These are phyloP conservation scores for Hypoxylon rickii DNA, from an alignment of 495 filamentous ascomycete species.

Conservation along the genomic window DNA sequence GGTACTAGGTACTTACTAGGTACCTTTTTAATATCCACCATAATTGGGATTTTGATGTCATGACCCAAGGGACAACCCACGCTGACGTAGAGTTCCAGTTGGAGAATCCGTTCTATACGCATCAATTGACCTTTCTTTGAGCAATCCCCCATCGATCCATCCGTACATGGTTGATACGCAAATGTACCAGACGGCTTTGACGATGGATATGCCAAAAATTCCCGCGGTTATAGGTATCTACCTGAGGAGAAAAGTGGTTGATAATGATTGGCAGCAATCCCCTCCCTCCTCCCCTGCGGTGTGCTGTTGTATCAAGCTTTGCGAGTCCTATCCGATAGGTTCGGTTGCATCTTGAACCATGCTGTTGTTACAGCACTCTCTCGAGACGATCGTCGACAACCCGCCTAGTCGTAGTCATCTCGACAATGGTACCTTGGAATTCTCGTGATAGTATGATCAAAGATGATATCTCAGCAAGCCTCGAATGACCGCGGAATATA, in stretches of 20 bases:
- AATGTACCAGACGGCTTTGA: too few relatives aligned
- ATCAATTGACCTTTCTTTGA: background rate
- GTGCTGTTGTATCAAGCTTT: slow-evolving; percentile 17
- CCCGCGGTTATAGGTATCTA: slow-evolving; percentile 16
- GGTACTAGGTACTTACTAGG: too few relatives aligned
- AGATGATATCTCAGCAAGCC: slow-evolving; percentile 3
- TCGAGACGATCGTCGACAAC: slow-evolving; percentile 9
- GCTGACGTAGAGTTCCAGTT: slow-evolving; percentile 18
- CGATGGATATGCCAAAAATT: slow-evolving; percentile 18
- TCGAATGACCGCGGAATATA: slow-evolving; percentile 13
- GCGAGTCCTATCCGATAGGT: slow-evolving; percentile 14
- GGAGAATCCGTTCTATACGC: background rate
- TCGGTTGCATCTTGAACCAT: slow-evolving; percentile 9
- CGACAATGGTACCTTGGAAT: slow-evolving; percentile 1
- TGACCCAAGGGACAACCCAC: slow-evolving; percentile 20
- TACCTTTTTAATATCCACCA: too few relatives aligned
- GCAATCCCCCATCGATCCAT: background rate
- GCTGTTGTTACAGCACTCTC: slow-evolving; percentile 7
- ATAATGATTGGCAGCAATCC: slow-evolving; percentile 15
- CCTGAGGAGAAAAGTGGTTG: background rate
- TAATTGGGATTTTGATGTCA: too few relatives aligned
- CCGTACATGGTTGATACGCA: too few relatives aligned
- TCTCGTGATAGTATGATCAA: slow-evolving; percentile 9
- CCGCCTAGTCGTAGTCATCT: slow-evolving; percentile 8
- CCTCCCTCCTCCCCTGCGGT: slow-evolving; percentile 2